Conservation (phyloP, 2,329 filamentous ascomycete genomes). For the Ophiostoma triangulosporum region DNA sequence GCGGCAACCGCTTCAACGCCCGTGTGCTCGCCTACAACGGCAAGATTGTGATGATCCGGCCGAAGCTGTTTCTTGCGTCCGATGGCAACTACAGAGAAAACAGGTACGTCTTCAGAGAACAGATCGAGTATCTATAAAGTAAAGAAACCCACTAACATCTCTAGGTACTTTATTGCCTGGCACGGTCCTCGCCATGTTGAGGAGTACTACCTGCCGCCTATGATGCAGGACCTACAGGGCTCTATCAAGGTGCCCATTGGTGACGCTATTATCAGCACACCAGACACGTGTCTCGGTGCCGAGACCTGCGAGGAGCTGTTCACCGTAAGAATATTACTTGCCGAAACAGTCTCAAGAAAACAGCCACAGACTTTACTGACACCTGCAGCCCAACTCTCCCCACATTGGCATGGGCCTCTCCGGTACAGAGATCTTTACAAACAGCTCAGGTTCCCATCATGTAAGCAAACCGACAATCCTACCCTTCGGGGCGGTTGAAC, state of each 20-base stretch:
- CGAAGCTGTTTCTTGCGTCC: conserved; percentile 40
- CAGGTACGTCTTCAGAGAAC: too few relatives aligned
- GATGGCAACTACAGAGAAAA: conserved; percentile 47
- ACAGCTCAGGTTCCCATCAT: conserved; percentile 51
- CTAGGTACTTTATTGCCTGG: conserved; percentile 47
- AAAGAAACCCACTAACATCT: too few relatives aligned
- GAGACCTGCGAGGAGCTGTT: conserved; percentile 19
- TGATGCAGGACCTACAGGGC: conserved; percentile 40
- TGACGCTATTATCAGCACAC: conserved; percentile 47
- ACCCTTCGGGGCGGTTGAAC: too few relatives aligned
- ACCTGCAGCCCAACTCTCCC: conserved; percentile 22
- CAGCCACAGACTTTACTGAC: neutral
- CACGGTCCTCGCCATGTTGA: conserved; percentile 43
- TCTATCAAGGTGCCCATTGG: conserved; percentile 44
- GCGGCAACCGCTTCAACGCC: conserved; percentile 51
- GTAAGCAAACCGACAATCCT: too few relatives aligned
- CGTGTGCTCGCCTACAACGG: conserved; percentile 51
- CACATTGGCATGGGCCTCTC: conserved; percentile 49
- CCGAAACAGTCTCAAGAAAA: too few relatives aligned
- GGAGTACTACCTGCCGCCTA: conserved; percentile 48
- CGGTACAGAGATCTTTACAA: conserved; percentile 60
- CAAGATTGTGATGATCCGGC: conserved; percentile 57
- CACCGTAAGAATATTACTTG: conserved; percentile 3
- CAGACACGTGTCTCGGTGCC: conserved; percentile 46
- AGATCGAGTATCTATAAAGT: too few relatives aligned